Base-by-base conservation (phyloP, 768 basidiomycete species). In the Hypsizygus marmoreus region DNA sequence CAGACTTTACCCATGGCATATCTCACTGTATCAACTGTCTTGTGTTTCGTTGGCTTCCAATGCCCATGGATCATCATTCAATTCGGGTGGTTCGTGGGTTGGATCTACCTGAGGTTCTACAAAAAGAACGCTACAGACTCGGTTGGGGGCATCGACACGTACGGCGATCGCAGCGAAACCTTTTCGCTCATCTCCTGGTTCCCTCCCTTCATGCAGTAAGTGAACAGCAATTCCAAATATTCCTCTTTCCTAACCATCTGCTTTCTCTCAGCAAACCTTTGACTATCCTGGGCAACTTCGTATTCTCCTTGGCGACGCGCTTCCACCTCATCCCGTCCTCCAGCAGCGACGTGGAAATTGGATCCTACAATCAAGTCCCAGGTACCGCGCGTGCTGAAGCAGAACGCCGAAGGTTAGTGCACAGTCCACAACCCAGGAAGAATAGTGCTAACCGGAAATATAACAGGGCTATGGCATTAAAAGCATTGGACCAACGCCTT, bases 51-150 rank as follows among this genome's bases (percentile, higher is more conserved):
- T 34, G 93, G 92, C 16, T 86, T 86, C 69, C 93, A 93, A 63
- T 86, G 83, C 46, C 93, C 92, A 12, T 95, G 83, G 74, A 91
- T 95, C 40, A 71, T 94, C 60, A 94, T 98, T 53, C 97, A 99
- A 62, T 99, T 97, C 64, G 97, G 95, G n/a, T 99, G 95, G 93
- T 87, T 97, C 45, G 89, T 94, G 6, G 80, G 88, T 24, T 99
- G 93, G 89, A 76, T 91, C 43, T 99, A 97, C 69, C 80, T 99
- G 25, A 84, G 97, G 28, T 98, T 99, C 74, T 93, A 97, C 76
- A 98, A 98, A 71, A 85, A 88, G 64, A 88, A 87, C 58, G 70
- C 78, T 4, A 74, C 73, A 25, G 89, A 92, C 46, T 64, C 77
- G 0, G 62, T 81, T 25, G 79, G 76, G 36, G 86, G 87, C 4